Percentiles rank a stretch among this genome's conserved stretches.
Evolutionary conservation across 148 eudicot genomes (phyloP).

Genomic region (Beta vulgaris): DNA sequence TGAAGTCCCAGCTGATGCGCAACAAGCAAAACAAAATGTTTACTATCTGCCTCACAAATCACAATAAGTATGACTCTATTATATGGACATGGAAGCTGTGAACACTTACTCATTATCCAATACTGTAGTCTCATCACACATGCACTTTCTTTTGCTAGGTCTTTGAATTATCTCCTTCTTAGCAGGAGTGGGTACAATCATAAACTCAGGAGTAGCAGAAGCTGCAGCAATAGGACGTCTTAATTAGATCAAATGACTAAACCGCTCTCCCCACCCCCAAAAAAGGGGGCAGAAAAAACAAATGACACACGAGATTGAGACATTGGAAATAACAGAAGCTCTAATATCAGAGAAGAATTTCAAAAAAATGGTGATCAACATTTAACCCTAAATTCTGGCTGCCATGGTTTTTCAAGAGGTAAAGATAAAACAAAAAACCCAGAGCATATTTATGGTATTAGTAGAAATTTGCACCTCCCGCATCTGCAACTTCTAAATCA

Average conservation of each 20-base stretch:
- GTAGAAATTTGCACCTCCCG: constrained; percentile 42
- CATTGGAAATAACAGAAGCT: background rate
- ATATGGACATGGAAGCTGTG: constrained; percentile 1
- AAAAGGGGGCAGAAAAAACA: too few relatives aligned
- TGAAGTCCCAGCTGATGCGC: background rate
- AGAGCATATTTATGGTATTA: constrained; percentile 2
- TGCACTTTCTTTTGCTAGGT: constrained; percentile 54
- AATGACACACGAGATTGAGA: too few relatives aligned
- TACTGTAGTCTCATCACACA: constrained; percentile 39
- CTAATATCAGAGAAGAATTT: background rate
- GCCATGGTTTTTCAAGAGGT: background rate
- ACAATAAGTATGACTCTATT: background rate
- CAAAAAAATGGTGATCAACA: background rate
- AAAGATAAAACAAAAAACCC: constrained; percentile 1
- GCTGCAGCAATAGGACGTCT: constrained; percentile 30
- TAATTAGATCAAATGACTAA: background rate
- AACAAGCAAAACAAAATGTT: background rate
- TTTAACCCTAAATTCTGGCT: background rate
- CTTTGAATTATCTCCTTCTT: constrained; percentile 42
- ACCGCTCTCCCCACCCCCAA: background rate
- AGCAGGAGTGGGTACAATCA: constrained; percentile 67
- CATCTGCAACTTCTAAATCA: constrained; percentile 30
- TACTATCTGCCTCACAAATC: background rate
- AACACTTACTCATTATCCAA: constrained; percentile 58
- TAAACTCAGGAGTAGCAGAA: constrained; percentile 36